Percentiles rank a stretch among this genome's conserved stretches.
Evolutionary conservation across 2,329 filamentous ascomycete species (phyloP).

Genomic region (Xylaria arbuscula): DNA sequence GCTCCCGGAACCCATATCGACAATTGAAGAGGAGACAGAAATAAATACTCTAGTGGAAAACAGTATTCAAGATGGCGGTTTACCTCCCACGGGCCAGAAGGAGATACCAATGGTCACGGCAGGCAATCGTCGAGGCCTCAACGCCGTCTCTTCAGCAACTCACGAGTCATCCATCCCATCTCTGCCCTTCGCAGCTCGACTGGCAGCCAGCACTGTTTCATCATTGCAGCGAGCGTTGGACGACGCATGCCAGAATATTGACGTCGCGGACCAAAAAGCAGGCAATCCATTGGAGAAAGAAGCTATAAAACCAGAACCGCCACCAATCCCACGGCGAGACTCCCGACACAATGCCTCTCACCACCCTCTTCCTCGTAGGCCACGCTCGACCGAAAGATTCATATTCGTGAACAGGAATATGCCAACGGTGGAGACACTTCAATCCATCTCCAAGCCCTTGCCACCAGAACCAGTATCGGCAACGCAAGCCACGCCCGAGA

Average conservation of each 20-base stretch:
- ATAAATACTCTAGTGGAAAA: conserved; percentile 19
- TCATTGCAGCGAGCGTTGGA: conserved; percentile 51
- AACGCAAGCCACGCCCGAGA: conserved; percentile 15
- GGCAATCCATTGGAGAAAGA: conserved; percentile 24
- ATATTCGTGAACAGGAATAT: conserved; percentile 40
- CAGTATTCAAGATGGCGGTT: conserved; percentile 13
- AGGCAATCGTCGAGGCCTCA: conserved; percentile 24
- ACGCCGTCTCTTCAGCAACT: conserved; percentile 33
- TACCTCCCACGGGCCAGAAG: conserved; percentile 2
- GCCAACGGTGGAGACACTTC: conserved; percentile 31
- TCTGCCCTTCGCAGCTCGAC: conserved; percentile 48
- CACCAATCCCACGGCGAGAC: conserved; percentile 30
- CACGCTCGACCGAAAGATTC: conserved; percentile 33
- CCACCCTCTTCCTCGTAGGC: conserved; percentile 28
- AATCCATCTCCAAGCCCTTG: conserved; percentile 36
- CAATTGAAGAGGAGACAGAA: conserved; percentile 45
- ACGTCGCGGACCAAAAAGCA: conserved; percentile 40
- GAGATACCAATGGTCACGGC: conserved; percentile 14
- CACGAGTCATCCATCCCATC: conserved; percentile 45
- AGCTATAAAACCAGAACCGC: conserved; percentile 32
- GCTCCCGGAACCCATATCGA: conserved; percentile 35
- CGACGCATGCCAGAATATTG: conserved; percentile 45
- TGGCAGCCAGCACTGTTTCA: conserved; percentile 46
- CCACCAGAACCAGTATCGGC: conserved; percentile 36
- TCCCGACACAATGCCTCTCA: conserved; percentile 16